Evolutionary conservation across 441 rosid species (phyloP).

Genomic region (Pelargonium cotyledonis): DNA sequence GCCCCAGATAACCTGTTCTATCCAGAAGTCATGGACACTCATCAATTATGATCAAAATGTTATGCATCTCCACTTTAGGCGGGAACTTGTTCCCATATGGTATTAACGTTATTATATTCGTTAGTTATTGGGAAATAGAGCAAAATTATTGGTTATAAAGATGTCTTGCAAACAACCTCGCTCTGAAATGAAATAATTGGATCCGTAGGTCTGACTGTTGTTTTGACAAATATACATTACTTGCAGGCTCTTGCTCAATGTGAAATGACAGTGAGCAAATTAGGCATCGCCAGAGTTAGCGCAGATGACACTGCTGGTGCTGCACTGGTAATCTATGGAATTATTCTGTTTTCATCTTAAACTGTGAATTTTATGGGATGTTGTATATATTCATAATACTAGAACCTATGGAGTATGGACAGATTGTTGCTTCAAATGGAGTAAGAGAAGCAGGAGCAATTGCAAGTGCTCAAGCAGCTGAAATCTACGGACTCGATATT

Average conservation of each 20-base stretch:
- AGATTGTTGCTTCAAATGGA: slow-evolving; percentile 58
- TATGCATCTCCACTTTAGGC: neutral
- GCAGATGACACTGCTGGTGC: slow-evolving; percentile 81
- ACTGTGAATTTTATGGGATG: neutral
- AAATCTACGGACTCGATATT: slow-evolving; percentile 73
- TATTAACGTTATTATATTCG: no score
- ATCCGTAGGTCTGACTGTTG: slow-evolving; percentile 10
- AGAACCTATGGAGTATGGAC: slow-evolving; percentile 16
- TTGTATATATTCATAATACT: slow-evolving; percentile 8
- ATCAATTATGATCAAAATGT: neutral
- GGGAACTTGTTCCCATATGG: neutral
- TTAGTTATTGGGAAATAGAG: no score
- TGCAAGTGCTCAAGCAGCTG: slow-evolving; percentile 87
- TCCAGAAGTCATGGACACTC: neutral
- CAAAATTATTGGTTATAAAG: no score
- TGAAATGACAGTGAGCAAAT: slow-evolving; percentile 51
- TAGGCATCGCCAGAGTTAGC: slow-evolving; percentile 53
- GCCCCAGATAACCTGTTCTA: neutral
- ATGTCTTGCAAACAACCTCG: neutral
- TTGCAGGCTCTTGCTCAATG: slow-evolving; percentile 78
- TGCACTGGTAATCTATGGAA: slow-evolving; percentile 53
- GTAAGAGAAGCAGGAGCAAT: slow-evolving; percentile 62
- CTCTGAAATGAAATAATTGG: neutral
- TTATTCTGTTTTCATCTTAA: slow-evolving; percentile 13
- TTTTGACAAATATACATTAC: no score